Conservation (phyloP, 2,329 filamentous ascomycete genomes). For the Xylaria digitata region DNA sequence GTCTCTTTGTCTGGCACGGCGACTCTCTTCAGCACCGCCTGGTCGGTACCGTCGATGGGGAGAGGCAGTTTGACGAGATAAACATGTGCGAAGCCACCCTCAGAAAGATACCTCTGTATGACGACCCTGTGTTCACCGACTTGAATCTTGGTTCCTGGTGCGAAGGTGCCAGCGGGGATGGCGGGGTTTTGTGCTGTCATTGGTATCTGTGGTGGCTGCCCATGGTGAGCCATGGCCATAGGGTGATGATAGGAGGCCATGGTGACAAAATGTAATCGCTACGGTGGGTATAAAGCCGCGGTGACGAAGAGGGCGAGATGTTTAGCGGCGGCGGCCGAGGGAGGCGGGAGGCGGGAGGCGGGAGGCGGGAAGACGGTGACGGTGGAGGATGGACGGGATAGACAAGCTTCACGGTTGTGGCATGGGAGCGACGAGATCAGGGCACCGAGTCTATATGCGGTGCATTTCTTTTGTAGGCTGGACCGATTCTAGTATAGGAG, state of each 20-base stretch:
- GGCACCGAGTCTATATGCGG: slow-evolving; percentile 29
- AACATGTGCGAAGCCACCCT: slow-evolving; percentile 97
- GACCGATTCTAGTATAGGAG: slow-evolving; percentile 21
- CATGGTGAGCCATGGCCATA: slow-evolving; percentile 52
- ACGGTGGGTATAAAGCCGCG: slow-evolving; percentile 22
- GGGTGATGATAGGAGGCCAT: slow-evolving; percentile 50
- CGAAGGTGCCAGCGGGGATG: slow-evolving; percentile 85
- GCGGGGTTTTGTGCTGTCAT: slow-evolving; percentile 50
- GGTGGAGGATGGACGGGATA: slow-evolving; percentile 30
- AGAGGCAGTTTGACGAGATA: slow-evolving; percentile 91
- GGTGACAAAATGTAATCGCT: slow-evolving; percentile 14
- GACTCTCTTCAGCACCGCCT: slow-evolving; percentile 91
- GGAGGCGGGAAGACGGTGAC: slow-evolving; percentile 38
- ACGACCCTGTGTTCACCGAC: slow-evolving; percentile 92
- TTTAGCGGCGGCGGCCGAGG: slow-evolving; percentile 21
- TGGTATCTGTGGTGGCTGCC: slow-evolving; percentile 47
- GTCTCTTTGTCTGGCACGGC: slow-evolving; percentile 96
- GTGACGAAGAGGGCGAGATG: slow-evolving; percentile 29
- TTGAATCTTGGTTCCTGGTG: slow-evolving; percentile 95
- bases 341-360: slow-evolving; percentile 33
- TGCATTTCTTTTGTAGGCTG: slow-evolving; percentile 30
- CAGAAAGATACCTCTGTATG: slow-evolving; percentile 96
- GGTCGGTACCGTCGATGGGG: slow-evolving; percentile 79
- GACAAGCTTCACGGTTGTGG: slow-evolving; percentile 40
- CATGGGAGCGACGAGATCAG: slow-evolving; percentile 42